These are phyloP conservation scores for Macroventuria anomochaeta DNA, from an alignment of 2,329 filamentous ascomycete species.

Conservation along the genomic window DNA sequence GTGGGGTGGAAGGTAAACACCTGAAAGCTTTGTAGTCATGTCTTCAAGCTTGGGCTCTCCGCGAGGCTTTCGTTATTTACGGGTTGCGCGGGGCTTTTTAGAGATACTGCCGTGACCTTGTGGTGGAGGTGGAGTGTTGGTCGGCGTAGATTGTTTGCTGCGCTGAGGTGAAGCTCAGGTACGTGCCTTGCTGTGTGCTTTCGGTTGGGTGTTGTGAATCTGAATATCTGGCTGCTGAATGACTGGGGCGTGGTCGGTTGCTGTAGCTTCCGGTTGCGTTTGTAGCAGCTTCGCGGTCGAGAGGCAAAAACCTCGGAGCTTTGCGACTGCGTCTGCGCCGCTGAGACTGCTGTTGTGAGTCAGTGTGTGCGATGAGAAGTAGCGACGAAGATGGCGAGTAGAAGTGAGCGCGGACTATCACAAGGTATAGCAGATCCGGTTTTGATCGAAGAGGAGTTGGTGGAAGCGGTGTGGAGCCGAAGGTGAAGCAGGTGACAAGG, in stretches of 20 bases:
- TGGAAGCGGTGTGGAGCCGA: neutral
- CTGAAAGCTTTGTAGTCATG: constrained; percentile 11
- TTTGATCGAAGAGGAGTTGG: neutral
- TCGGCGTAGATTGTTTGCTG: constrained; percentile 6
- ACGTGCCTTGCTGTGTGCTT: constrained; percentile 10
- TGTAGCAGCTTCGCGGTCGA: neutral
- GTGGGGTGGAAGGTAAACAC: constrained; percentile 35
- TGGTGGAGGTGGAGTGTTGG: neutral
- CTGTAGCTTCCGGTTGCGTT: neutral
- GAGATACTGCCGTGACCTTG: neutral
- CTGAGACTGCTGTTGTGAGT: neutral
- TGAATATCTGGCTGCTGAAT: constrained; percentile 12
- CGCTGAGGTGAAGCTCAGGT: neutral
- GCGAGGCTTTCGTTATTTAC: neutral
- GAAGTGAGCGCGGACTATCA: neutral
- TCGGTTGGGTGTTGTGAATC: neutral
- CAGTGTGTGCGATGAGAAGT: neutral
- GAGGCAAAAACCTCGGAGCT: constrained; percentile 7
- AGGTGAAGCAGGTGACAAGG: neutral
- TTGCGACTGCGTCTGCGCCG: neutral
- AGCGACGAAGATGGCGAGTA: neutral
- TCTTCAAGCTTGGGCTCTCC: neutral
- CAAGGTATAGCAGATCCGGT: neutral
- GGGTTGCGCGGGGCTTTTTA: neutral
- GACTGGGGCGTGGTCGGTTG: neutral